Base-by-base conservation (phyloP, 306 rosid species). In the Trichosanthes truncata region DNA sequence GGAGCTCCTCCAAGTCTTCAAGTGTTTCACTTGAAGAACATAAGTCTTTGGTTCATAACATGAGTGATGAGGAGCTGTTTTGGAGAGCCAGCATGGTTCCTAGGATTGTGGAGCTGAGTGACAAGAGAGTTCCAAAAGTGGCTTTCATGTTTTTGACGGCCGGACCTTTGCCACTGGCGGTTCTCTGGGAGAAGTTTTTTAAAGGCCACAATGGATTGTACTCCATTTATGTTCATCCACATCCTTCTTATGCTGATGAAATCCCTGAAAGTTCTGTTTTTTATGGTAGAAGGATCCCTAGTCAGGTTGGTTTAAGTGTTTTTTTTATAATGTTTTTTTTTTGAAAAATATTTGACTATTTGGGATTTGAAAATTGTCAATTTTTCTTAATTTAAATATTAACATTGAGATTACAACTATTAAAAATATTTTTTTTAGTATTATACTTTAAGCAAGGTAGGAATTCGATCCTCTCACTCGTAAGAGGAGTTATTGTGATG, bases 81-180 rank as follows among this genome's bases (percentile, higher is more conserved):
- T 6, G 62, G 83, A 86, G 82, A 79, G 91, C 87, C 46, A 61
- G 82, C 11, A 81, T 53, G 90, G 82, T 76, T 76, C 78, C 81
- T 76, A 77, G 12, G 45, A 43, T 53, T 29, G 11, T 77, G 31
- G 80, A 62, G 66, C 5, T 36, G 5, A 23, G 76, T 10, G 13
- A 46, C 25, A 55, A 69, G 25, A 17, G 20, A 35, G 69, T 31
- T 53, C 92, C 89, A 0, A 91, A 87, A 80, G 90, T 89, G 56
- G 91, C 91, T 26, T 91, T 91, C 86, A 82, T 91, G 93, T 91
- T 89, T 85, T 77, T 91, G 84, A 81, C 87, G 25, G 71, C 51
- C n/a, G 91, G 90, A 29, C 68, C 83, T 67, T 38, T 88, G 38
- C 91, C 93, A 7, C 25, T 91, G 59, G 85, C 83, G 68, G 87